Base-by-base conservation (phyloP, 1,284 basidiomycete species). In the Ustilago curta region DNA sequence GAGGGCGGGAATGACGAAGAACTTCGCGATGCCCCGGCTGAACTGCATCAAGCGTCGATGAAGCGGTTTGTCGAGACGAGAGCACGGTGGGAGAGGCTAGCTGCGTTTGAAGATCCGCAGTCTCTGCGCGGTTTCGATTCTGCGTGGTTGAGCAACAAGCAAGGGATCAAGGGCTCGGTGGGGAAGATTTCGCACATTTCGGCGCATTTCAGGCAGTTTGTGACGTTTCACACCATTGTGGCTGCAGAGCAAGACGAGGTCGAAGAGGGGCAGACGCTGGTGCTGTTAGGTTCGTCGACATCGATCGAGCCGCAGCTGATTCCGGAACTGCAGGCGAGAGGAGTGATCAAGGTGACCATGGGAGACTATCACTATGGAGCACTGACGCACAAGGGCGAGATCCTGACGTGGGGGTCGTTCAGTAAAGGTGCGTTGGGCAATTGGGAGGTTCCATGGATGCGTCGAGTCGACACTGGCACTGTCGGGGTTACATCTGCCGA, bases 291-390 rank as follows among this genome's bases (percentile, higher is more conserved):
- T 23, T 16, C 68, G 70, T 83, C 27, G 85, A 85, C 19, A 86
- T 31, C 16, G 27, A 49, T 43, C 1, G 37, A 53, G 2, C 91
- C 93, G 2, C 87, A 88, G 35, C 86, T 92, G 66, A 88, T 92
- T 3, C 90, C 91, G 1, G 88, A 88, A 23, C 86, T 96, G 21
- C 92, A 94, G 77, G 88, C 91, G 76, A 88, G 87, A 68, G 87
- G 88, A 42, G 88, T 95, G 59, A 94, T 95, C 70, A 92, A 92
- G 59, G 90, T 95, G 59, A 90, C 91, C 9, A 88, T 94, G 49
- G 95, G 95, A 5, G 94, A 97, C 85, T 95, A 94, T 84, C 94
- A 97, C 86, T 91, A 88, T 78, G 92, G 91, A 27, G 94, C 95
- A 0, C 87, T 97, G 69, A 94, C 93, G 1, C 87, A 89, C 43